Evolutionary conservation across 2,329 filamentous ascomycete species (phyloP), one percentile per base, ranked within the genome.

Genomic region (Colletotrichum salicis): DNA sequence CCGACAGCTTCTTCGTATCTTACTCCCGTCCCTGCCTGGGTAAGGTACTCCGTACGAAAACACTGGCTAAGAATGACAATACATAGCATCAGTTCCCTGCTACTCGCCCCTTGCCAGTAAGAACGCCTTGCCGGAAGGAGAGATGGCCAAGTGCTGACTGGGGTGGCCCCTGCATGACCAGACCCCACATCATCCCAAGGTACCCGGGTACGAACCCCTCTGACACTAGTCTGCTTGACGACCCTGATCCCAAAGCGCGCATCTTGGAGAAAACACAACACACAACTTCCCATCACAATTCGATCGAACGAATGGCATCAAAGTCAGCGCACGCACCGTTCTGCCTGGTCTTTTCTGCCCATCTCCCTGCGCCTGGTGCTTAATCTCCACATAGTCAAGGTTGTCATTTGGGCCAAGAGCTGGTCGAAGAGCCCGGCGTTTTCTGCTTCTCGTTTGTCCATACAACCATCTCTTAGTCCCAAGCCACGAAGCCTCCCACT

Each of bases 321-420:
- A 55, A 29, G 22, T 27, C 22, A 10, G 22, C 57, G 60, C 52
- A 69, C 54, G 54, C 60, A 41, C 61, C 29, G 27, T 68, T 13
- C n/a, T 15, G 19, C 27, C 35, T 35, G 33, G 27, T 11, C 7
- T 52, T n/a, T 31, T 35, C 41, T 35, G 31, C 33, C 41, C 59
- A 41, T 12, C 56, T 67, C 64, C 56, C 63, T 60, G 11, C 54
- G 33, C 41, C 24, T 24, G 45, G 7, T 59, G 45, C 64, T 48
- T 31, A 63, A 71, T 71, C 45, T 71, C 69, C 69, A 69, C 69
- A 69, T 51, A 41, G 15, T n/a, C 35, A 24, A 29, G 65, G 24
- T 55, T 64, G 55, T 60, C 65, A 56, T 69, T 45, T 58, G 7
- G 24, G 27, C 58, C 58, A 59, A 35, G 56, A 52, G 22, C 6